Base-by-base conservation (phyloP, 1,284 basidiomycete genomes). In the Marasmius tenuissimus region DNA sequence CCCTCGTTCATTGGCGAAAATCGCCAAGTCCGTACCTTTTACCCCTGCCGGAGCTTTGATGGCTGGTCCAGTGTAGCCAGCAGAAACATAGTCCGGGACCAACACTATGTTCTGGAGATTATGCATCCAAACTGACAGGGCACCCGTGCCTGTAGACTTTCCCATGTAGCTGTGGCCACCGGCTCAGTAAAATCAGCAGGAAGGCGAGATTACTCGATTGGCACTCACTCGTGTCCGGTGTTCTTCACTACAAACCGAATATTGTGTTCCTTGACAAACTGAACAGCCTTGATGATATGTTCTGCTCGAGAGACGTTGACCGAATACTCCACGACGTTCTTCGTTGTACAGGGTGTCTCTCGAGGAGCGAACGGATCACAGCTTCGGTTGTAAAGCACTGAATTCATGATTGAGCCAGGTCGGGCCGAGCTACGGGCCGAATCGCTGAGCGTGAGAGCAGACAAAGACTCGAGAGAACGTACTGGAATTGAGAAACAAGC, bases 211-310 rank as follows among this genome's bases (percentile, higher is more conserved):
- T 16, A 38, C 27, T 27, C 4, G 27, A 27, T 27, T 27, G 27
- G 34, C 12, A 64, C 65, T 6, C 47, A 69, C 63, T 71, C 70
- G 56, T 71, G 70, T 8, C 70, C 70, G 1, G 70, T 69, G 50
- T 69, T 69, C 14, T 63, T 64, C 5, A 70, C 60, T 5, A 70
- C 66, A 39, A 71, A 66, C 4, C 69, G 65, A 20, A 71, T 63
- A 42, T 70, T 68, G 42, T 69, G 61, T 37, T 61, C 59, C 37
- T 65, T 61, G 4, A 61, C 66, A 51, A 71, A 71, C 5, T 62
- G 58, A 18, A 70, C 33, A 6, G 68, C 66, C 22, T 64, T 62
- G n/a, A 63, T 57, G 14, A 71, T 61, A 33, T 72, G 69, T 10
- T 47, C 53, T 3, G 64, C 58, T 3, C 52, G 56, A 16, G 68